Evolutionary conservation across 2,329 filamentous ascomycete genomes (phyloP).

Genomic region (Emmonsia crescens): DNA sequence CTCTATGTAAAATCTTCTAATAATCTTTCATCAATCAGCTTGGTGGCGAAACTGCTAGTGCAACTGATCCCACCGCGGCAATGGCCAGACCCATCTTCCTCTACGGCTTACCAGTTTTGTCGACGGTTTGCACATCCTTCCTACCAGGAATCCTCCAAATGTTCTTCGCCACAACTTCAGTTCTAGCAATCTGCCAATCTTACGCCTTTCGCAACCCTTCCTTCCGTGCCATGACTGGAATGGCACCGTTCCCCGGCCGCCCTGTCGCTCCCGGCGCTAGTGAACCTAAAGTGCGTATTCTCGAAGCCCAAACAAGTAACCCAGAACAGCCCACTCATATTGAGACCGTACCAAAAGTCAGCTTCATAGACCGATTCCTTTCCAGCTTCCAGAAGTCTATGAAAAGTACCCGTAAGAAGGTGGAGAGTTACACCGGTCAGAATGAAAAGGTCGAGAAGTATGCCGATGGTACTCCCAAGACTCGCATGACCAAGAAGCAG

Average conservation of each 20-base stretch:
- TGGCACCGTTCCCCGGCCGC: slow-evolving; percentile 16
- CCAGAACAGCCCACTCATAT: slow-evolving; percentile 8
- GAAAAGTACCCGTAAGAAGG: slow-evolving; percentile 17
- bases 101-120: slow-evolving; percentile 42
- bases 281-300: not conserved
- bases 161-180: slow-evolving; percentile 45
- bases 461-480: slow-evolving; percentile 15
- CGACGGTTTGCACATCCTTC: slow-evolving; percentile 43
- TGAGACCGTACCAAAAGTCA: slow-evolving; percentile 13
- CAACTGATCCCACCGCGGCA: not conserved
- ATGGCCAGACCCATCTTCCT: slow-evolving; percentile 22
- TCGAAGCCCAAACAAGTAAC: slow-evolving; percentile 7
- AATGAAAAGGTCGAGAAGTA: slow-evolving; percentile 16
- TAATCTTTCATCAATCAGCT: not conserved
- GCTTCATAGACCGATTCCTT: slow-evolving; percentile 28
- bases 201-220: slow-evolving; percentile 30
- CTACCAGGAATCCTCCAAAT: slow-evolving; percentile 50
- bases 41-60: not conserved
- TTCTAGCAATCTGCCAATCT: slow-evolving; percentile 34
- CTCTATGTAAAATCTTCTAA: not conserved
- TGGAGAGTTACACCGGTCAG: slow-evolving; percentile 15
- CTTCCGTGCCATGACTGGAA: slow-evolving; percentile 21
- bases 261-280: not conserved
- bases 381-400: slow-evolving; percentile 21
- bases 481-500: slow-evolving; percentile 22